These are phyloP conservation scores for Paracorniculantispora psalliotae DNA, from an alignment of 2,329 filamentous ascomycete species.

Conservation along the genomic window DNA sequence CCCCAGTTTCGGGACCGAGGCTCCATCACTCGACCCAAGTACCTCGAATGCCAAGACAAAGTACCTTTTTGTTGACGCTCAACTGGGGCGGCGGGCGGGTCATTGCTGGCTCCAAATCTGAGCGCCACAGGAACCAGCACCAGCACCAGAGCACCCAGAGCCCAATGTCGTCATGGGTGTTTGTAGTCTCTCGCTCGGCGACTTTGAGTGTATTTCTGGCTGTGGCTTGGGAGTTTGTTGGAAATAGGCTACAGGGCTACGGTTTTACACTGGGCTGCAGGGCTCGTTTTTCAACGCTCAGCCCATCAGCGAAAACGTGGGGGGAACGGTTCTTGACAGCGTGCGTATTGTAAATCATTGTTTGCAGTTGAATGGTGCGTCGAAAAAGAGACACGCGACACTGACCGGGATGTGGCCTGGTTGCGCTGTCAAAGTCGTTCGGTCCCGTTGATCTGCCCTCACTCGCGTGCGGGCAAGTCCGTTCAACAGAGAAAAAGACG, in stretches of 20 bases:
- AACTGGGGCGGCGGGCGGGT: background rate
- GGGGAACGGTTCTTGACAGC: too few species aligned
- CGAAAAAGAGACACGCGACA: background rate
- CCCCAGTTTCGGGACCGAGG: constrained; percentile 1
- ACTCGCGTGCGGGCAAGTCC: background rate
- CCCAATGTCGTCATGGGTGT: background rate
- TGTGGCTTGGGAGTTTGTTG: background rate
- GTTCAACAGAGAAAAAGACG: background rate
- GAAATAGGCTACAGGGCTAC: background rate
- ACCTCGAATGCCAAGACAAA: constrained; percentile 10
- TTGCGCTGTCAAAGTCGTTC: background rate
- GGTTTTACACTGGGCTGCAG: too few species aligned
- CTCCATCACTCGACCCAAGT: background rate
- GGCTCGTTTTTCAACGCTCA: too few species aligned
- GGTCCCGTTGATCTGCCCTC: background rate
- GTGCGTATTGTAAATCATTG: too few species aligned
- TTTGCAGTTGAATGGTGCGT: background rate
- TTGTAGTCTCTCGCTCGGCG: background rate
- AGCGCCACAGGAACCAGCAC: too few species aligned
- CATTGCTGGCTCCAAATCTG: too few species aligned
- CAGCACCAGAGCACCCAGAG: too few species aligned
- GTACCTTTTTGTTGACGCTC: constrained; percentile 8
- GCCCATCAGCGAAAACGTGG: too few species aligned
- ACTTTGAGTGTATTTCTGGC: background rate
- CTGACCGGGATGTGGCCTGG: background rate